These are phyloP conservation scores for Aspergillus eucalypticola DNA, from an alignment of 2,329 filamentous ascomycete genomes.

Conservation along the genomic window DNA sequence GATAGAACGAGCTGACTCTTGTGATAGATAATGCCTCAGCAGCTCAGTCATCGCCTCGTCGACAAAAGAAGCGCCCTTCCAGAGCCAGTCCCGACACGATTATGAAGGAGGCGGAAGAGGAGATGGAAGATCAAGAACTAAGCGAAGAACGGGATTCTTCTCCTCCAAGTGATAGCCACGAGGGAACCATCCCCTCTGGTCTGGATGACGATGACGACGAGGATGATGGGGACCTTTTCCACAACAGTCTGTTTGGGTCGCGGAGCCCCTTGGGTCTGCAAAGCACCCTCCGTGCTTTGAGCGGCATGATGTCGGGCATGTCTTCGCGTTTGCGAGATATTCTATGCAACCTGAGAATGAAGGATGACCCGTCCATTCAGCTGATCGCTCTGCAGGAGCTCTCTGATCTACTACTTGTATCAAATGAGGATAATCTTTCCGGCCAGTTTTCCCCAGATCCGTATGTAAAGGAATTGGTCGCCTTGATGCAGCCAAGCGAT, in stretches of 20 bases:
- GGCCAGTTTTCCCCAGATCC: constrained; percentile 93
- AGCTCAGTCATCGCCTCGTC: constrained; percentile 40
- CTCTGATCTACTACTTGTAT: constrained; percentile 88
- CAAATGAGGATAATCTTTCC: constrained; percentile 93
- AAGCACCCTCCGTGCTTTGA: constrained; percentile 80
- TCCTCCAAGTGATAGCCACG: constrained; percentile 64
- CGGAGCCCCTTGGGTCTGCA: constrained; percentile 69
- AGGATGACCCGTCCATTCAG: constrained; percentile 83
- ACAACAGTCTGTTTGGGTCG: constrained; percentile 62
- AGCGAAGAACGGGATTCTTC: constrained; percentile 59
- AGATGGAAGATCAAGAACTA: constrained; percentile 41
- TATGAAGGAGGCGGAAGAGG: constrained; percentile 70
- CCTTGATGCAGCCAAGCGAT: constrained; percentile 87
- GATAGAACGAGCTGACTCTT: constrained; percentile 8
- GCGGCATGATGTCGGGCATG: constrained; percentile 87
- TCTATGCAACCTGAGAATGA: constrained; percentile 72
- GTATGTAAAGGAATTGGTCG: constrained; percentile 91
- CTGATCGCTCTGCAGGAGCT: constrained; percentile 90
- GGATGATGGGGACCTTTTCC: constrained; percentile 63
- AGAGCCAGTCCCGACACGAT: constrained; percentile 64
- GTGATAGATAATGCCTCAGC: constrained; percentile 36
- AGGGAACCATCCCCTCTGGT: constrained; percentile 55
- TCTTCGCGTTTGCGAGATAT: constrained; percentile 77
- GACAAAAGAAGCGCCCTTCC: constrained; percentile 56
- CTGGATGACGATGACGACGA: constrained; percentile 60